Base-by-base conservation (phyloP, 768 basidiomycete species). In the Leccinum arenicola region DNA sequence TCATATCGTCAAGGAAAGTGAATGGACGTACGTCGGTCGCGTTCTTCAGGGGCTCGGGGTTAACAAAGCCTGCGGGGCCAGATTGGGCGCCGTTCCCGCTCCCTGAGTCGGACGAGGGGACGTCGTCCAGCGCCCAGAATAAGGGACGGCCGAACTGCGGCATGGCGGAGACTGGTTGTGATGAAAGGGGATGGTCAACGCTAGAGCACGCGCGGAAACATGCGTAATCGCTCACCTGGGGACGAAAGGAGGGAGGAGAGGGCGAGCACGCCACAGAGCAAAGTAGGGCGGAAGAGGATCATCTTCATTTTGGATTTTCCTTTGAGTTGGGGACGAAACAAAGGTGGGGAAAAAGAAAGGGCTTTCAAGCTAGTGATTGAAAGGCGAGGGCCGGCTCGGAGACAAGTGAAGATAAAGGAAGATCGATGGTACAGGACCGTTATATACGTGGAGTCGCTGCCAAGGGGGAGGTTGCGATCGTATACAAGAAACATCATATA, bases 231-330 rank as follows among this genome's bases (percentile, higher is more conserved):
- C 68, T 40, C 36, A 59, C 70, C 66, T 48, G 70, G 33, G 2
- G 58, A 27, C 9, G 54, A 27, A 19, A 69, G 50, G 25, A 57
- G 10, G 54, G 58, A 64, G 23, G 66, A 47, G 5, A 66, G 33
- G 11, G 57, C 19, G 5, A 64, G 11, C 3, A 48, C 31, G 4
- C 53, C 49, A 72, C 36, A 48, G 17, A 40, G 7, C 38, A 63
- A 64, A 23, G 60, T 52, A 14, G 69, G 57, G 6, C 66, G 71
- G 49, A 66, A 70, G 50, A 66, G 55, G 31, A 61, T 21, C 66
- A 70, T 63, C 50, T 61, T 61, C 60, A 65, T 68, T 38, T 25
- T 67, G 12, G 10, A 17, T 21, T 14, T 47, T 21, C 55, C 23
- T 9, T 29, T 14, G 9, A 48, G 12, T 4, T 25, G 48, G 25